These are phyloP conservation scores for Aspergillus hiratsukae DNA, from an alignment of 2,329 filamentous ascomycete genomes.

Conservation along the genomic window DNA sequence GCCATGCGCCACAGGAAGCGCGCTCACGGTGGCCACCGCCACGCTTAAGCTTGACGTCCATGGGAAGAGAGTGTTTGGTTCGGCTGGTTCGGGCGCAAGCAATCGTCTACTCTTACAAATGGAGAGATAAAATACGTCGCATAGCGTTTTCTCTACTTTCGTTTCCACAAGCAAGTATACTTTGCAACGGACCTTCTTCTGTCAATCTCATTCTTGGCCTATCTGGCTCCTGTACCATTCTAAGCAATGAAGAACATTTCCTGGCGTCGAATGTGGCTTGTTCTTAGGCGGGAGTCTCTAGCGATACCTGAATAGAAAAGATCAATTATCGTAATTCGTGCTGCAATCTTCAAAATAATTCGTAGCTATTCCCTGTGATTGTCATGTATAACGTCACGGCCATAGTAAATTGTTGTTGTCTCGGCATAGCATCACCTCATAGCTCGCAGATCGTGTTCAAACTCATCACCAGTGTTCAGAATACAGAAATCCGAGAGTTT, in stretches of 20 bases:
- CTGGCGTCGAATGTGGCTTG: background rate
- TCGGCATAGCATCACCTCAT: background rate
- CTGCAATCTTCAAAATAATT: background rate
- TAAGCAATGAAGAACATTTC: background rate
- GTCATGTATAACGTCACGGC: too few species aligned
- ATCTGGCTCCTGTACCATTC: slow-evolving; percentile 19
- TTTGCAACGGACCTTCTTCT: slow-evolving; percentile 8
- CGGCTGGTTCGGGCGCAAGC: slow-evolving; percentile 13
- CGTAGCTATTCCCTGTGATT: background rate
- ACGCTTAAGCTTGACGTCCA: slow-evolving; percentile 13
- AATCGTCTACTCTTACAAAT: background rate
- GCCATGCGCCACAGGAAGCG: slow-evolving; percentile 29
- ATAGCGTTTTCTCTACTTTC: slow-evolving; percentile 3
- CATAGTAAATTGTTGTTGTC: background rate
- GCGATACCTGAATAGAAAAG: background rate
- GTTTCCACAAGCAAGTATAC: slow-evolving; percentile 5
- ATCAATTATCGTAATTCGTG: background rate
- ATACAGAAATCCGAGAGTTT: background rate
- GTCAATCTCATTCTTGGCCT: slow-evolving; percentile 9
- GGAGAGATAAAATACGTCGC: background rate
- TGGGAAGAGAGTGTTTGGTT: background rate
- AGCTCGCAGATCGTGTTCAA: background rate
- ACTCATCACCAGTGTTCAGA: background rate
- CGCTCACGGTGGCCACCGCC: slow-evolving; percentile 14
- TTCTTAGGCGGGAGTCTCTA: background rate